Conservation (phyloP, 129 eudicot species). For the Tanacetum coccineum region DNA sequence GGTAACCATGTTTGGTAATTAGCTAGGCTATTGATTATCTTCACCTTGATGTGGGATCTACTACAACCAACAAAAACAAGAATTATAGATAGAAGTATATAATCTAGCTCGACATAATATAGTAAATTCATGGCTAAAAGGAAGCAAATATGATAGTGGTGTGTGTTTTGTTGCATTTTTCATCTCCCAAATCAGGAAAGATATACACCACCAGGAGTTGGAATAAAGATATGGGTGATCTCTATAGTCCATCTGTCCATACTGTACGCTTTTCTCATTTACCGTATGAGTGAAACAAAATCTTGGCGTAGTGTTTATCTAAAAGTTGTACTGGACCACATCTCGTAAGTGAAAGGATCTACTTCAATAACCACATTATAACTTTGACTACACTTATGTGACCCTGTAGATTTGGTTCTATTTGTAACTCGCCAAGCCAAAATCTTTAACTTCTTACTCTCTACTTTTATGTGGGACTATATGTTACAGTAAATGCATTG, state of each 20-base stretch:
- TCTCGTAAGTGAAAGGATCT: constrained; percentile 15
- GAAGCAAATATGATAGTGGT: constrained; percentile 18
- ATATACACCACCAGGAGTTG: constrained; percentile 17
- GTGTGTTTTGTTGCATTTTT: constrained; percentile 17
- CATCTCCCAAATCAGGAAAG: constrained; percentile 26
- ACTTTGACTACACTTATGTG: too few relatives aligned
- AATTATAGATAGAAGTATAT: not conserved
- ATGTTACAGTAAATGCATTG: too few relatives aligned
- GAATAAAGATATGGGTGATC: constrained; percentile 32
- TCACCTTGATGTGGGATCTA: too few relatives aligned
- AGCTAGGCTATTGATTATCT: too few relatives aligned
- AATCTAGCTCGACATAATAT: constrained; percentile 1
- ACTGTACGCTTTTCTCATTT: constrained; percentile 15
- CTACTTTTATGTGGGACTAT: too few relatives aligned
- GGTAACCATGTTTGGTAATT: too few relatives aligned
- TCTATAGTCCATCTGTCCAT: constrained; percentile 14
- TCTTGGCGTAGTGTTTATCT: constrained; percentile 20
- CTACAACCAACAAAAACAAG: too few relatives aligned
- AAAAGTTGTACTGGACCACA: constrained; percentile 18
- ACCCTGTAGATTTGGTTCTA: too few relatives aligned
- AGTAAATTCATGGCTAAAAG: constrained; percentile 3
- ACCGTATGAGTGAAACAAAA: constrained; percentile 7
- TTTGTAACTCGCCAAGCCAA: too few relatives aligned
- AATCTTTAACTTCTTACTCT: too few relatives aligned
- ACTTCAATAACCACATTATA: not conserved